These are phyloP conservation scores for Globisporangium carolinianum DNA, from an alignment of 352 stramenopile species.

Conservation along the genomic window DNA sequence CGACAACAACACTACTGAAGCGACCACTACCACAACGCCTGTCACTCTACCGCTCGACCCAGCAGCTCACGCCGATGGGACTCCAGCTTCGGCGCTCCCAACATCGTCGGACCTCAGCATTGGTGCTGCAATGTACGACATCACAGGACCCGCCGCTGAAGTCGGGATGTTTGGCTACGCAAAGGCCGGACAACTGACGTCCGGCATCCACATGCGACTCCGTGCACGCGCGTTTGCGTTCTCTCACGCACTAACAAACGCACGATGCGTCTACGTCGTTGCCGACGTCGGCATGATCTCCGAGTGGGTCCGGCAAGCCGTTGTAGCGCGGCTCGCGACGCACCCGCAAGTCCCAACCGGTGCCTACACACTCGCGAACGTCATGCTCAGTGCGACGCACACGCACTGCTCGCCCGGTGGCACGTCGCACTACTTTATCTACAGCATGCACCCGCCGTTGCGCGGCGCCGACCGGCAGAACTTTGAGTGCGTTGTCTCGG, in stretches of 20 bases:
- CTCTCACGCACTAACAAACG: conserved; percentile 20
- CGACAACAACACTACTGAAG: neutral
- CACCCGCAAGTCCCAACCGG: conserved; percentile 31
- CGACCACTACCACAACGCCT: neutral
- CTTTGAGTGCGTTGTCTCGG: conserved; percentile 86
- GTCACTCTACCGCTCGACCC: neutral
- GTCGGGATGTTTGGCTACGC: conserved; percentile 88
- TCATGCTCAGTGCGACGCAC: conserved; percentile 89
- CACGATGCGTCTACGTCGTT: conserved; percentile 75
- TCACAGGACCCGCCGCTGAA: conserved; percentile 74
- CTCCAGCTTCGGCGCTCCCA: neutral
- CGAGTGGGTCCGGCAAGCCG: conserved; percentile 81
- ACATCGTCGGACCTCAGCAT: conserved; percentile 31
- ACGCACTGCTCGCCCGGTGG: conserved; percentile 88
- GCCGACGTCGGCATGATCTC: conserved; percentile 88
- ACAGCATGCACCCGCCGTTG: conserved; percentile 77
- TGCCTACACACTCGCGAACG: conserved; percentile 66
- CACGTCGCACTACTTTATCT: conserved; percentile 90
- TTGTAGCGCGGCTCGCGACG: conserved; percentile 50
- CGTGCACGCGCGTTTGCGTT: conserved; percentile 81
- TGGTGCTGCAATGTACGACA: conserved; percentile 78
- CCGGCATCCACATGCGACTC: conserved; percentile 84
- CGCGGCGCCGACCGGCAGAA: conserved; percentile 74
- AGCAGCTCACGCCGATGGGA: neutral
- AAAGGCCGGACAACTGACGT: conserved; percentile 64